Conservation (phyloP, 257 asterid genomes). For the Cordia subcordata region DNA sequence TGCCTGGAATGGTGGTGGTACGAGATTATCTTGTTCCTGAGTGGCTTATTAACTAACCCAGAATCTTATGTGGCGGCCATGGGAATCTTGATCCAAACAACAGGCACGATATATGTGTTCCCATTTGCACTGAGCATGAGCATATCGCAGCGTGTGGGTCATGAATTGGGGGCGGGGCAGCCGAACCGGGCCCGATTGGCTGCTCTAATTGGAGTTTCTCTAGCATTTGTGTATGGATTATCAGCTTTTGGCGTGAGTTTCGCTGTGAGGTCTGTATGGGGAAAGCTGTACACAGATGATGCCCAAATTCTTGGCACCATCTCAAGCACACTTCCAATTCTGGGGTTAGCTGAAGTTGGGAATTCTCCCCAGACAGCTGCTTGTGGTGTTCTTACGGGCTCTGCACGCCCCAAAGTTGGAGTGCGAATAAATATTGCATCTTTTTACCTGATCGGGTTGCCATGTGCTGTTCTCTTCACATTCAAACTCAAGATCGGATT, state of each 20-base stretch:
- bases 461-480: conserved; percentile 52
- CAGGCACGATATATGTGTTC: conserved; percentile 55
- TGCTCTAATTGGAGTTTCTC: conserved; percentile 34
- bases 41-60: conserved; percentile 57
- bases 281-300: conserved; percentile 53
- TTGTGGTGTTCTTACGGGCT: conserved; percentile 69
- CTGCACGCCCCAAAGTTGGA: conserved; percentile 67
- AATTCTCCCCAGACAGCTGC: conserved; percentile 90
- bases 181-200: conserved; percentile 55
- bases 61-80: conserved; percentile 65
- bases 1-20: conserved; percentile 94
- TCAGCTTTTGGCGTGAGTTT: conserved; percentile 46
- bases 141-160: conserved; percentile 71
- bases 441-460: conserved; percentile 72
- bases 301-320: conserved; percentile 43
- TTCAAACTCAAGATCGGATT: conserved; percentile 56
- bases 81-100: conserved; percentile 75
- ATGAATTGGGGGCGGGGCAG: conserved; percentile 61
- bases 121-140: conserved; percentile 60
- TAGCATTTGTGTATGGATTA: conserved; percentile 38
- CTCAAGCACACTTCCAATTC: conserved; percentile 48
- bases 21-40: conserved; percentile 57
- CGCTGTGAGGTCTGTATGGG: conserved; percentile 44
- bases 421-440: conserved; percentile 70
- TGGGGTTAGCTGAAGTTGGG: conserved; percentile 73